Evolutionary conservation across 2,329 filamentous ascomycete species (phyloP).

Genomic region (Bipolaris gigantea): DNA sequence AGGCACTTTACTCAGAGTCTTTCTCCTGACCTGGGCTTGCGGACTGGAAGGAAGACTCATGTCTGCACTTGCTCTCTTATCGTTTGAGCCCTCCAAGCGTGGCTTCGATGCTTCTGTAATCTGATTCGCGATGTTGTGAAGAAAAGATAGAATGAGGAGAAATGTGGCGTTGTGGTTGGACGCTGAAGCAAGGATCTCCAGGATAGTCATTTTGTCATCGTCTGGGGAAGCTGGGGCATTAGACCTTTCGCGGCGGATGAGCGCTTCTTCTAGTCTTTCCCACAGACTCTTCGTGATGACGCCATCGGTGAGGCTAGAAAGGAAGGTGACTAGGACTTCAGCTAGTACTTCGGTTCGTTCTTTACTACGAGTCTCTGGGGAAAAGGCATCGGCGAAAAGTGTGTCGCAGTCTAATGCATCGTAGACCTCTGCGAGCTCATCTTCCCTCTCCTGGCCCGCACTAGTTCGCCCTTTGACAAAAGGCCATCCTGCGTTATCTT

Average conservation of each 20-base stretch:
- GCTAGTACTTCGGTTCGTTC: conserved; percentile 75
- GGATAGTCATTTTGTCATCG: conserved; percentile 62
- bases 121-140: conserved; percentile 63
- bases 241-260: conserved; percentile 45
- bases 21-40: conserved; percentile 43
- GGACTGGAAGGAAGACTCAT: conserved; percentile 32
- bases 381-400: conserved; percentile 63
- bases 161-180: conserved; percentile 85
- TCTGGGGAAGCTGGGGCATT: conserved; percentile 51
- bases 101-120: conserved; percentile 44
- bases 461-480: conserved; percentile 49
- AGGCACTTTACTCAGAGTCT: conserved; percentile 49
- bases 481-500: conserved; percentile 60
- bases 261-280: conserved; percentile 45
- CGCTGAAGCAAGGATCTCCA: conserved; percentile 71
- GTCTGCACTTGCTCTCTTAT: conserved; percentile 32
- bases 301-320: conserved; percentile 75
- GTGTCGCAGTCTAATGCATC: conserved; percentile 74
- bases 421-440: conserved; percentile 50
- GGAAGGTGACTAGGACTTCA: conserved; percentile 72
- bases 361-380: conserved; percentile 60
- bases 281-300: conserved; percentile 73
- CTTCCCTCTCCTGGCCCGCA: conserved; percentile 51
- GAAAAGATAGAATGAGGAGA: conserved; percentile 79
- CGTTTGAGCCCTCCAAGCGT: conserved; percentile 18